Conservation (phyloP, 1,284 basidiomycete genomes). For the Puccinia horiana region DNA sequence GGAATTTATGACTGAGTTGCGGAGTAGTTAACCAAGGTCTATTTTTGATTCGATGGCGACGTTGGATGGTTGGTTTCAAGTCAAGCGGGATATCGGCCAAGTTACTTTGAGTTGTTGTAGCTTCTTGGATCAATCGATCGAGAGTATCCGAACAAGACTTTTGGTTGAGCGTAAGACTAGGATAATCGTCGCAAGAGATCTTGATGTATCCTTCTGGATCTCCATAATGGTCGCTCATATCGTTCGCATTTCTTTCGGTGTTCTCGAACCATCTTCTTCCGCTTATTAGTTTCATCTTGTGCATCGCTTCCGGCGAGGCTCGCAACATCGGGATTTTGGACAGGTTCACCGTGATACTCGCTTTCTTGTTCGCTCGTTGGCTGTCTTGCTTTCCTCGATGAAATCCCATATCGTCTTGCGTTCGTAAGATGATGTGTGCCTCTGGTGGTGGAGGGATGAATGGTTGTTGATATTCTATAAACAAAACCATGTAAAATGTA, state of each 20-base stretch:
- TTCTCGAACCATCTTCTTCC: slow-evolving; percentile 28
- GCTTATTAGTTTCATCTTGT: slow-evolving; percentile 41
- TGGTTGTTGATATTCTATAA: slow-evolving; percentile 33
- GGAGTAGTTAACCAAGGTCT: not conserved
- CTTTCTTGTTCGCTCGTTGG: slow-evolving; percentile 41
- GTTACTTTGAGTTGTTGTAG: not conserved
- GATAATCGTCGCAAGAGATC: slow-evolving; percentile 41
- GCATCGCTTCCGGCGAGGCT: slow-evolving; percentile 13
- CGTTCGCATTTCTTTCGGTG: slow-evolving; percentile 2
- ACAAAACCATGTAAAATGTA: not conserved
- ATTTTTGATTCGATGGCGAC: not conserved
- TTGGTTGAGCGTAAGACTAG: slow-evolving; percentile 16
- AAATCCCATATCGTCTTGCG: slow-evolving; percentile 46
- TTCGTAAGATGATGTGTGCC: slow-evolving; percentile 29
- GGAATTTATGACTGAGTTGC: not conserved
- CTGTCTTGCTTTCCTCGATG: slow-evolving; percentile 32
- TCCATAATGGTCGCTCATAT: slow-evolving; percentile 14
- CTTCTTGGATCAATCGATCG: slow-evolving; percentile 22
- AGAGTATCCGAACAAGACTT: slow-evolving; percentile 40
- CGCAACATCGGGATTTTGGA: not conserved
- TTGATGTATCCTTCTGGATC: slow-evolving; percentile 28
- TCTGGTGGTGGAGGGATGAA: slow-evolving; percentile 37
- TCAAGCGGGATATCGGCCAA: slow-evolving; percentile 41
- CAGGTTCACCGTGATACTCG: slow-evolving; percentile 20
- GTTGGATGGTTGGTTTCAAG: not conserved